phyloP scores from a whole-genome alignment of 2,329 filamentous ascomycete species.

The Atkinsonella hypoxylon region DNA sequence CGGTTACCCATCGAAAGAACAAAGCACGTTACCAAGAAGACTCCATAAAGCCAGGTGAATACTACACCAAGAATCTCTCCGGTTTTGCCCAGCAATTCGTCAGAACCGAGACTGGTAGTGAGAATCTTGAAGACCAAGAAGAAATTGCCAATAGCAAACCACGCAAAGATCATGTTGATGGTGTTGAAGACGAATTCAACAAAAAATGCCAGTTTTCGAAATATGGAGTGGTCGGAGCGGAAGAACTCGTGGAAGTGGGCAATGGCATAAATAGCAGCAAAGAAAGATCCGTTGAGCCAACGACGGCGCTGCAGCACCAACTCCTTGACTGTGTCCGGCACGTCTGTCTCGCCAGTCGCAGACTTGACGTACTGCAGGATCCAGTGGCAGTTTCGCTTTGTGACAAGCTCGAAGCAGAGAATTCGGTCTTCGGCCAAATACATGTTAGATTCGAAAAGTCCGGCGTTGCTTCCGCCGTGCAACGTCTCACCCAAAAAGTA shows the following conservation, averaged over 20 bases:
- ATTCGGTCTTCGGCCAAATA: constrained; percentile 98
- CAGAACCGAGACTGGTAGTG: constrained; percentile 67
- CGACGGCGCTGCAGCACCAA: constrained; percentile 90
- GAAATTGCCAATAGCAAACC: constrained; percentile 98
- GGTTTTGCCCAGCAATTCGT: constrained; percentile 57
- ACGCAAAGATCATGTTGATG: constrained; percentile 94
- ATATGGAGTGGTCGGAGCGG: constrained; percentile 76
- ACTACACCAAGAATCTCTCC: constrained; percentile 76
- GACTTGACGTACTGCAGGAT: constrained; percentile 98
- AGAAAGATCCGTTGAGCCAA: constrained; percentile 98
- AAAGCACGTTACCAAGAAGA: constrained; percentile 86
- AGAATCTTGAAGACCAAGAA: constrained; percentile 98
- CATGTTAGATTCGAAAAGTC: constrained; percentile 98
- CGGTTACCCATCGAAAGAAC: constrained; percentile 89
- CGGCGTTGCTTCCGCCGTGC: constrained; percentile 80
- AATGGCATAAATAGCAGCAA: constrained; percentile 89
- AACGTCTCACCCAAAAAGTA: constrained; percentile 97
- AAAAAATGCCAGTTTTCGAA: constrained; percentile 82
- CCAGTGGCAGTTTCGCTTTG: constrained; percentile 96
- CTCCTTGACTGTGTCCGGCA: constrained; percentile 86
- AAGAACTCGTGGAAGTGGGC: constrained; percentile 95
- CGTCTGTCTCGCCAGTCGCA: constrained; percentile 90
- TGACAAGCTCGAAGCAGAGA: constrained; percentile 94
- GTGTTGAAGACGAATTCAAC: constrained; percentile 92
- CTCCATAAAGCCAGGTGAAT: constrained; percentile 93